Base-by-base conservation (phyloP, 2,329 filamentous ascomycete species). In the Didymella keratinophila region DNA sequence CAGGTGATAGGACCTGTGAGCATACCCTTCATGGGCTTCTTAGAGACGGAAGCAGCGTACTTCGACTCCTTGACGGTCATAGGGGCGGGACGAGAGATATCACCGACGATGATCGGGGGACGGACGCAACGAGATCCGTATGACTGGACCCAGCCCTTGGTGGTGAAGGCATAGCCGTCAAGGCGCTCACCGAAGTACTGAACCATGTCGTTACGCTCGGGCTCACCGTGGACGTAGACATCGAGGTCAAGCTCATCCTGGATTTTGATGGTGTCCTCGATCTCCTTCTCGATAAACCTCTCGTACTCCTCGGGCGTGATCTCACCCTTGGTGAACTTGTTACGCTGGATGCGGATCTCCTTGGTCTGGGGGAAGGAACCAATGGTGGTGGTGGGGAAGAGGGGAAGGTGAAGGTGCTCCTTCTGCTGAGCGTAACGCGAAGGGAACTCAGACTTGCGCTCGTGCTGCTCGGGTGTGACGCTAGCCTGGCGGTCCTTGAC, bases 1-100 rank as follows among this genome's bases (percentile, higher is more conserved):
- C 95, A 99, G 76, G 95, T 99, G 84, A 99, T 96, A 72, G 95
- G 95, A 61, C 95, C 95, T 81, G 95, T 99, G 79, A 99, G 89
- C 95, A 99, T 99, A 80, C 95, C 95, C 92, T 99, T 99, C 95
- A 99, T 98, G 82, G 95, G 93, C 88, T 97, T 98, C 85, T 91
- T 94, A 79, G 93, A 94, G 80, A 97, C 87, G 56, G 90, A 93
- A 64, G 93, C 94, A 70, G 95, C 95, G 83, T 97, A 99, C 86
- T 98, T 97, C 82, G 92, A 96, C 87, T 99, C 95, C 90, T 99
- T 99, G 83, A 99, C 95, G 61, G 95, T 97, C 95, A 99, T 99
- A 71, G 95, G 91, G 70, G 89, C 89, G 68, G 95, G 95, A 71
- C 95, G 94, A 65, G 94, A 98, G 81, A 99, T 94, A 80, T 99